Base-by-base conservation (phyloP, 1,284 basidiomycete genomes). In the Ganoderma multipileum region DNA sequence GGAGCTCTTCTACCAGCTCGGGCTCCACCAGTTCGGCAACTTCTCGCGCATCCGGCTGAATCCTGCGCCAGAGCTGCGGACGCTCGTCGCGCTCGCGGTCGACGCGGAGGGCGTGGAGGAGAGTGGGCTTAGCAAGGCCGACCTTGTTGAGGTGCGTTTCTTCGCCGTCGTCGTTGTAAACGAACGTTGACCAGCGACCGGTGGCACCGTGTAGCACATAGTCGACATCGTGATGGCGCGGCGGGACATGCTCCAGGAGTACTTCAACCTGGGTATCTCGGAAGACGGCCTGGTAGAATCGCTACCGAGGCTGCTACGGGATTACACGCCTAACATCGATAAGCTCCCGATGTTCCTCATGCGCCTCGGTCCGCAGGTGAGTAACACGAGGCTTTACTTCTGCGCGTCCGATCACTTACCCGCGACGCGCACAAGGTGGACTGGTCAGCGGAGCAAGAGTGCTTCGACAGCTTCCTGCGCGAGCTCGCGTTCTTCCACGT, bases 1-100 rank as follows among this genome's bases (percentile, higher is more conserved):
- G 75, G 96, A 98, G 74, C 86, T 98, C 55, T 98, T 99, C 76
- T 99, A 98, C 79, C 98, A 99, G 78, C 87, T 99, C 1, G 94
- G 91, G 2, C 81, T 99, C 58, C 86, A 95, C 23, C 97, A 99
- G 78, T 99, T 99, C 76, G 96, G 97, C 0, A 89, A 93, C 70
- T 88, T 94, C 69, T 86, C 87, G 63, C 86, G 89, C 11, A 80
- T 99, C 59, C 89, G 89, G 65, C 84, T 99, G 3, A 90, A 97
- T 52, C 97, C 98, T 0, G 83, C 96, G 1, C 95, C 95, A 0
- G 81, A 87, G 0, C 76, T 99, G 5, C 85, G 85, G 2, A 87
- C 88, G 11, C 84, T 99, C 57, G 78, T 99, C 9, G 83, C 86
- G 50, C 86, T 98, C 9, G 97, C 95, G 0, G 90, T 97, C 7